These are phyloP conservation scores for Neurospora crassa DNA, from an alignment of 2,329 filamentous ascomycete genomes.

Conservation along the genomic window DNA sequence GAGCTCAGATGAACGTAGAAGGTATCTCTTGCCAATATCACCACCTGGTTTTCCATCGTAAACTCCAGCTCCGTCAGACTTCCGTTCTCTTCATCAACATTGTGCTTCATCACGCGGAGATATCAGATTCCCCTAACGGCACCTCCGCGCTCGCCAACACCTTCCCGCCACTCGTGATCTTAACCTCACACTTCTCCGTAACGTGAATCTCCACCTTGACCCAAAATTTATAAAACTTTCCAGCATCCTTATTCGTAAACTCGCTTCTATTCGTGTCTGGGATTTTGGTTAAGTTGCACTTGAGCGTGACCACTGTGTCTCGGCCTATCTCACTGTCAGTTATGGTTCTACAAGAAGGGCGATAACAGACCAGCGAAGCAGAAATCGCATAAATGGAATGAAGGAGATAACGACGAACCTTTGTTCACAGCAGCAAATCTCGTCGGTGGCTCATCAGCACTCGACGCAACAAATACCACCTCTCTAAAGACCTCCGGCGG, in stretches of 20 bases:
- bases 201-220: slow-evolving; percentile 11
- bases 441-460: slow-evolving; percentile 10
- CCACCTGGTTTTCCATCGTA: background rate
- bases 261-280: slow-evolving; percentile 7
- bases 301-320: slow-evolving; percentile 10
- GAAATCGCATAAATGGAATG: background rate
- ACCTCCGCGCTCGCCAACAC: slow-evolving; percentile 5
- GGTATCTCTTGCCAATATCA: background rate
- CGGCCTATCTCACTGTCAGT: slow-evolving; percentile 1
- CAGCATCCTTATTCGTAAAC: slow-evolving; percentile 5
- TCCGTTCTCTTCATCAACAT: background rate
- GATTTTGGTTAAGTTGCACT: slow-evolving; percentile 17
- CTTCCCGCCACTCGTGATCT: slow-evolving; percentile 11
- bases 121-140: slow-evolving; percentile 1
- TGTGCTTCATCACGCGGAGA: background rate
- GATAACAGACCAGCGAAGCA: background rate
- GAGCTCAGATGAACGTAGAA: background rate
- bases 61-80: background rate
- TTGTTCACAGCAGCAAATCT: slow-evolving; percentile 9
- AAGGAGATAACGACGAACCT: slow-evolving; percentile 4
- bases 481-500: slow-evolving; percentile 11
- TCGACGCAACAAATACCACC: slow-evolving; percentile 16
- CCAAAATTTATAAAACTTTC: slow-evolving; percentile 11
- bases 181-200: slow-evolving; percentile 10
- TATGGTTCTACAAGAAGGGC: background rate